Percentiles rank a stretch among this genome's conserved stretches.
phyloP scores from a whole-genome alignment of 2,329 filamentous ascomycete species.

The Gremmenia infestans region DNA sequence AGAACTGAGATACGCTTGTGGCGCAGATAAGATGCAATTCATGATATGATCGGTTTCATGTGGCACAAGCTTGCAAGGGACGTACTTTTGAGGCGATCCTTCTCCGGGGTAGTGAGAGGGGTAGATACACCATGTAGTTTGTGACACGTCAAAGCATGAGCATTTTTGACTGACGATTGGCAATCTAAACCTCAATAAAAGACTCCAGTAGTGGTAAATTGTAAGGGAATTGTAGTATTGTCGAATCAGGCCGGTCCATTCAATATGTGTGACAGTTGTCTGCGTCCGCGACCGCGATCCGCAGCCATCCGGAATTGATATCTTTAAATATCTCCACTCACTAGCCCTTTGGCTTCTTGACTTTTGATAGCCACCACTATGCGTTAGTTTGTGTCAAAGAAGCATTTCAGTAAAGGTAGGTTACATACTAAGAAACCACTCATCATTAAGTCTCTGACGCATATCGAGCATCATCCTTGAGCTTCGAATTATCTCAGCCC shows the following conservation, averaged over 20 bases:
- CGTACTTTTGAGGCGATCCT: not conserved
- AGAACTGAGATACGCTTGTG: not conserved
- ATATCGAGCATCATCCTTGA: slow-evolving; percentile 8
- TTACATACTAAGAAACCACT: not conserved
- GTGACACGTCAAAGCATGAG: slow-evolving; percentile 4
- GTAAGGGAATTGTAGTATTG: slow-evolving; percentile 4
- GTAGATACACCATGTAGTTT: slow-evolving; percentile 1
- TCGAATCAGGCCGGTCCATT: slow-evolving; percentile 6
- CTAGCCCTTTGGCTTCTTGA: slow-evolving; percentile 3
- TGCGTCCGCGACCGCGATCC: slow-evolving; percentile 8
- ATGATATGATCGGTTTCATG: not conserved
- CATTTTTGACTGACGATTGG: slow-evolving; percentile 2
- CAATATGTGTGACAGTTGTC: slow-evolving; percentile 7
- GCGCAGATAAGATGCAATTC: not conserved
- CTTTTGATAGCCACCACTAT: not conserved
- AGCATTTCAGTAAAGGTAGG: not conserved
- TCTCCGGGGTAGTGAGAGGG: not conserved
- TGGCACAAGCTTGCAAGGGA: slow-evolving; percentile 2
- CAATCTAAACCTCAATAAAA: not conserved
- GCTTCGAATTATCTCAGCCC: not conserved
- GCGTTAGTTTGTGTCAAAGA: not conserved
- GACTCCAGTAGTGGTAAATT: not conserved
- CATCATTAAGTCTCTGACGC: slow-evolving; percentile 1
- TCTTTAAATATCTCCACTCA: slow-evolving; percentile 1
- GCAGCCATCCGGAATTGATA: slow-evolving; percentile 6